Evolutionary conservation across 108 stramenopile genomes (phyloP), one percentile per base, ranked within the genome.

Genomic region (Discostella stelligeroides): DNA sequence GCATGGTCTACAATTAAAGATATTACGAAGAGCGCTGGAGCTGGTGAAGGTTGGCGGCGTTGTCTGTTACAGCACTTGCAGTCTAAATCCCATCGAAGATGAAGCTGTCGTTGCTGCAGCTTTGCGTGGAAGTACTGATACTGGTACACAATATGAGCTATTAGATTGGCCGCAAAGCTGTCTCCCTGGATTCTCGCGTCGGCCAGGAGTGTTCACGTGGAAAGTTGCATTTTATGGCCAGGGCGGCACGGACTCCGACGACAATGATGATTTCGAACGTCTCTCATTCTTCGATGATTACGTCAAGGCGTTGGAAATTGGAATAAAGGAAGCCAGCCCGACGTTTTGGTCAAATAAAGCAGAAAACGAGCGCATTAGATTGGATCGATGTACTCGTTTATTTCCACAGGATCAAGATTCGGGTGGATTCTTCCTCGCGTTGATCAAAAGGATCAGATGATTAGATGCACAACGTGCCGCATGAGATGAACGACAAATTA

Each of bases 341-440:
- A 38, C 86, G 18, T 75, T 94, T 70, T 94, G 90, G 90, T 84
- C 90, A 20, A 50, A 75, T 15, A 15, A 25, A 1, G 45, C 18
- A 30, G 30, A 60, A 49, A 30, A 56, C 11, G 14, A 39, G 10
- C 42, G 65, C 12, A 27, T 85, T 23, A 60, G 70, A 38, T 60
- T 89, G 25, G 75, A 85, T 48, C 71, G 82, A 1, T 98, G 99
- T 72, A 55, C 85, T 47, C 91, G 98, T 15, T 72, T 98, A 46
- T 78, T 96, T 43, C 99, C 99, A 8, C 97, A 99, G 62, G 98
- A 98, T 66, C 84, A 95, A 42, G 92, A 99, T 66, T 89, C 96
- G 2, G 98, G 97, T 57, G 99, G 97, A 8, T 99, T 99, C 77
- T 99, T 98, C 68, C 79, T 98, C 27, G 92, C 92, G 18, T 68